Conservation (phyloP, 169 alveolate species). For the Eimeria praecox region DNA sequence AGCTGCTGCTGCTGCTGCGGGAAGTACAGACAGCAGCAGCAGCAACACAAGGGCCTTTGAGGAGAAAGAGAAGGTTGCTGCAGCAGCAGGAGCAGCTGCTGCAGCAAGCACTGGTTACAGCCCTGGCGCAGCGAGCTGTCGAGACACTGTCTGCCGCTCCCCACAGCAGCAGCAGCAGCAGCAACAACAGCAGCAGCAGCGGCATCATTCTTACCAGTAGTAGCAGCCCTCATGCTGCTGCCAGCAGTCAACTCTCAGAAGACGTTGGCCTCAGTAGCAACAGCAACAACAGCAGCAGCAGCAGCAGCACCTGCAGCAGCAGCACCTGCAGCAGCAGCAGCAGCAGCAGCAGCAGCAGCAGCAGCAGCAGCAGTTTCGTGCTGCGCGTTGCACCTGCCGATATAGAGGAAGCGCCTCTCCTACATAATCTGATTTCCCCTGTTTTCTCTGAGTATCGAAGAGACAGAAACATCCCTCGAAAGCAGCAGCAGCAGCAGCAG, state of each 20-base stretch:
- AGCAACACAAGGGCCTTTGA: not conserved
- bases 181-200: conserved; percentile 24
- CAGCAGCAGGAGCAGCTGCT: conserved; percentile 27
- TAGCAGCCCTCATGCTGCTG: too few species aligned
- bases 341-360: conserved; percentile 2
- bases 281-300: conserved; percentile 4
- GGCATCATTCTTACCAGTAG: not conserved
- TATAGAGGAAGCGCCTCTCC: not conserved
- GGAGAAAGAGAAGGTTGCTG: not conserved
- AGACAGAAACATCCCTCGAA: not conserved
- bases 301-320: not conserved
- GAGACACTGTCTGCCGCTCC: not conserved
- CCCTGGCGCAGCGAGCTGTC: conserved; percentile 28
- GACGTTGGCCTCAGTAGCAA: not conserved
- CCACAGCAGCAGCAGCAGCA: conserved; percentile 14
- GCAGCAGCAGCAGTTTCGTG: conserved; percentile 11
- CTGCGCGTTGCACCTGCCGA: conserved; percentile 33
- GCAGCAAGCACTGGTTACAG: conserved; percentile 1
- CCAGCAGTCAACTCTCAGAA: not conserved
- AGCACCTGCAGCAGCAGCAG: not conserved
- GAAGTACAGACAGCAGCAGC: conserved; percentile 23
- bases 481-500: not conserved
- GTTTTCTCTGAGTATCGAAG: not conserved
- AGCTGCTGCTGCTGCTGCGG: conserved; percentile 16
- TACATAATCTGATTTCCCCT: not conserved